Base-by-base conservation (phyloP, 2,329 filamentous ascomycete genomes). In the Trichophyton schoenleinii region DNA sequence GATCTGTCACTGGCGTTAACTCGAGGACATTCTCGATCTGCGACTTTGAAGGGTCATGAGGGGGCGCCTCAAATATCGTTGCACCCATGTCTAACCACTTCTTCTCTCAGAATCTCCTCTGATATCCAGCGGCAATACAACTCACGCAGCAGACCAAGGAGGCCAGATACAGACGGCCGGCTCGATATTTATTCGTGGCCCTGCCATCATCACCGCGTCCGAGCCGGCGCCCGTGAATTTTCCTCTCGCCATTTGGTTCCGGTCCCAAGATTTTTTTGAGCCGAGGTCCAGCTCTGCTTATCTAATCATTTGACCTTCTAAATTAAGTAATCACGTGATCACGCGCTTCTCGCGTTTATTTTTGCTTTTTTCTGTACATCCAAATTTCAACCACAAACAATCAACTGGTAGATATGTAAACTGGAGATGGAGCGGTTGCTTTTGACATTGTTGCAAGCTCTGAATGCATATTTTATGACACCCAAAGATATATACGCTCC, bases 21-120 rank as follows among this genome's bases (percentile, higher is more conserved):
- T 96, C 91, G 61, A 96, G 82, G 57, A 89, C 86, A 74, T 95
- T 92, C 77, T 97, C 92, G 64, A 97, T 95, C 13, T 84, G 81
- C 28, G 90, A 86, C 74, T 89, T 88, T 70, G 81, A 81, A 53
- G 83, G 77, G 70, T 95, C 86, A 36, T 84, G 74, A 59, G 87
- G 85, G 65, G 89, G 90, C 58, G 89, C 87, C 69, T 84, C 83
- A 66, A 96, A 84, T 60, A 95, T 80, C 0, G 87, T 90, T 34
- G 77, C 67, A 31, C 61, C 60, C 65, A 66, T 66, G 22, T 38
- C 55, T 20, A 38, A n/a, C 34, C 25, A 42, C 18, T 36, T 42
- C 42, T 34, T 34, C 52, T 18, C 20, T 44, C 11, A 7, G n/a
- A n/a, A 13, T 42, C 38, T 42, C n/a, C n/a, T 44, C 11, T 4